Conservation (phyloP, 148 eudicot genomes). For the Camellia granthamiana region DNA sequence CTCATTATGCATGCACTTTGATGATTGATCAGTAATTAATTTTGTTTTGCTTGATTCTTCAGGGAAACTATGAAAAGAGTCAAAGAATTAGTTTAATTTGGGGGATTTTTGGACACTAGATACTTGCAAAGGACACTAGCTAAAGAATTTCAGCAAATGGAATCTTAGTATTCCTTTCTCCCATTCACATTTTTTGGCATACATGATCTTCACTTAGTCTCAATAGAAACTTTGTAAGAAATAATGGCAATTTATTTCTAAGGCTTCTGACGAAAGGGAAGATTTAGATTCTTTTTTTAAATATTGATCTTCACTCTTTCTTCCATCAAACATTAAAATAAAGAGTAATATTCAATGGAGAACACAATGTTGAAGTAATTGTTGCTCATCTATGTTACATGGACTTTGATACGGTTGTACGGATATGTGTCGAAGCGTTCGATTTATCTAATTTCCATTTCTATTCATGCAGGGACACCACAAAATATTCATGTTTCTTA, state of each 20-base stretch:
- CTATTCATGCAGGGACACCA: too few species aligned
- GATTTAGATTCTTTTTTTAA: neutral
- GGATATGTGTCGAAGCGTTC: too few species aligned
- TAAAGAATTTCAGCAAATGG: slow-evolving; percentile 80
- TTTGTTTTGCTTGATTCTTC: slow-evolving; percentile 13
- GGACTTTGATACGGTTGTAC: neutral
- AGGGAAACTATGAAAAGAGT: slow-evolving; percentile 62
- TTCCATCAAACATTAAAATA: neutral
- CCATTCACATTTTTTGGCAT: neutral
- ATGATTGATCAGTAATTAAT: neutral
- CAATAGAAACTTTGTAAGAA: neutral
- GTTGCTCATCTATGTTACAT: neutral
- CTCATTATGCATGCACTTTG: neutral
- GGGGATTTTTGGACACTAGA: slow-evolving; percentile 77
- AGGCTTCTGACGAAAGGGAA: neutral
- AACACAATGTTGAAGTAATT: neutral
- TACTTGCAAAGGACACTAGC: slow-evolving; percentile 82
- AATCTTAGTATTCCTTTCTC: slow-evolving; percentile 55
- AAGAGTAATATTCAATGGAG: neutral
- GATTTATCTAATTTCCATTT: too few species aligned
- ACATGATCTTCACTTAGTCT: neutral
- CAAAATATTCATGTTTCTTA: too few species aligned
- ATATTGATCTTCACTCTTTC: neutral
- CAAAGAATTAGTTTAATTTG: slow-evolving; percentile 68
- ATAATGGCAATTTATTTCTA: neutral